These are phyloP conservation scores for Ceratobasidium sp. DNA, from an alignment of 1,284 basidiomycete genomes.

Conservation along the genomic window DNA sequence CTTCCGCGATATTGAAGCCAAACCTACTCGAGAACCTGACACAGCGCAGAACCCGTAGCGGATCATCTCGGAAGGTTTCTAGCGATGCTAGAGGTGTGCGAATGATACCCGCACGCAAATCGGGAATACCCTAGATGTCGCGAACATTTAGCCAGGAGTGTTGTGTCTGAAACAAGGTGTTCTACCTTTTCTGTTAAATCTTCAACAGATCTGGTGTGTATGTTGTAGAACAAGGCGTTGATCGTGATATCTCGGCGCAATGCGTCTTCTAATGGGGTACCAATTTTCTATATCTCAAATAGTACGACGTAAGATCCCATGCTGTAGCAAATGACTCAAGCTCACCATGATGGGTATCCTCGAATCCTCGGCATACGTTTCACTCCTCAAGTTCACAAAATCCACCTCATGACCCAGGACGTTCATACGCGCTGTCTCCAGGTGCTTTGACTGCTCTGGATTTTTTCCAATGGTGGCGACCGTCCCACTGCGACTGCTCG, in stretches of 20 bases:
- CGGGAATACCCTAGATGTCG: conserved; percentile 74
- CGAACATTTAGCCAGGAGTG: neutral
- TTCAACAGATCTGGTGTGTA: conserved; percentile 89
- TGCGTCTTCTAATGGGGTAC: conserved; percentile 94
- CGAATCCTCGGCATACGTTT: conserved; percentile 88
- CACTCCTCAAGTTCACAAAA: conserved; percentile 93
- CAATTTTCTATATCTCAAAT: conserved; percentile 72
- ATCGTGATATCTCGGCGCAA: conserved; percentile 93
- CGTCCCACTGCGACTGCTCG: conserved; percentile 24
- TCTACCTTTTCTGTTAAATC: conserved; percentile 84
- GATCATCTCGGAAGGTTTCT: conserved; percentile 95
- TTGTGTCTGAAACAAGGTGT: conserved; percentile 29
- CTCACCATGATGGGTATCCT: conserved; percentile 90
- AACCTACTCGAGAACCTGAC: conserved; percentile 93
- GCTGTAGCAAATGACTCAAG: conserved; percentile 43
- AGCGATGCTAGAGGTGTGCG: conserved; percentile 89
- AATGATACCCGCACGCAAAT: conserved; percentile 82
- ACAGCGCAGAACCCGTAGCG: conserved; percentile 89
- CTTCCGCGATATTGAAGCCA: conserved; percentile 81
- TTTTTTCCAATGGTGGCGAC: conserved; percentile 87
- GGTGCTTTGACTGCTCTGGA: conserved; percentile 97
- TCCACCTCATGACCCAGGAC: conserved; percentile 89
- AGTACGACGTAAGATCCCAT: neutral
- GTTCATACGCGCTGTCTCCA: conserved; percentile 94
- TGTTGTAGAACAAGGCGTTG: conserved; percentile 96